phyloP scores from a whole-genome alignment of 371 early-diverging fungal species.

The Circinella umbellata region DNA sequence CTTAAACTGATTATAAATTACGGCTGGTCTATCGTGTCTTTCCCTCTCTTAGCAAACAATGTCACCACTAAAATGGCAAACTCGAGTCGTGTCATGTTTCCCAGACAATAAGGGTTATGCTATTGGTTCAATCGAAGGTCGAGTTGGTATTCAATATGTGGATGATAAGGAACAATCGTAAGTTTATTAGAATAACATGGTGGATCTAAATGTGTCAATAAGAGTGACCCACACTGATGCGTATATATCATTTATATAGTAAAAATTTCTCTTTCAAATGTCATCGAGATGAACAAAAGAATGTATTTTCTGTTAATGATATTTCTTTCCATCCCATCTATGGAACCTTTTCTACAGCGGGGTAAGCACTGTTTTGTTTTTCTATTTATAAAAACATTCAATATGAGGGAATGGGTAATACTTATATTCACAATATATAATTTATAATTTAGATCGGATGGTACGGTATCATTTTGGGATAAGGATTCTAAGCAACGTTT shows the following conservation, averaged over 20 bases:
- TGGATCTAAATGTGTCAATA: neutral
- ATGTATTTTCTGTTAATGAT: constrained; percentile 83
- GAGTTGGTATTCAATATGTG: constrained; percentile 91
- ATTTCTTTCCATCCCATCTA: constrained; percentile 86
- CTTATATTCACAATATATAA: no score
- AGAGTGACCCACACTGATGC: neutral
- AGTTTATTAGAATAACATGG: constrained; percentile 16
- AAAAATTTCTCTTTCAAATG: constrained; percentile 94
- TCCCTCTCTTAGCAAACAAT: constrained; percentile 46
- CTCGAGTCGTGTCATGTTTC: constrained; percentile 81
- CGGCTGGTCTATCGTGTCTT: constrained; percentile 14
- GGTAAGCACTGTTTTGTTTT: neutral
- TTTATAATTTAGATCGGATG: constrained; percentile 72
- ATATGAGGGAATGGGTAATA: no score
- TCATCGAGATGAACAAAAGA: constrained; percentile 81
- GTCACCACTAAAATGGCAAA: constrained; percentile 91
- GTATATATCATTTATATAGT: constrained; percentile 27
- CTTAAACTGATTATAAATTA: no score
- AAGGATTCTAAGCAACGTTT: constrained; percentile 90
- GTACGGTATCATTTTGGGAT: constrained; percentile 94
- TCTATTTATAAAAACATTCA: no score
- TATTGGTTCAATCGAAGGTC: constrained; percentile 92
- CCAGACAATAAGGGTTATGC: constrained; percentile 83
- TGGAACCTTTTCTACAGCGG: constrained; percentile 93
- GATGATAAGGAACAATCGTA: constrained; percentile 81